Base-by-base conservation (phyloP, 2,329 filamentous ascomycete genomes). In the Cladosporium colombiae region DNA sequence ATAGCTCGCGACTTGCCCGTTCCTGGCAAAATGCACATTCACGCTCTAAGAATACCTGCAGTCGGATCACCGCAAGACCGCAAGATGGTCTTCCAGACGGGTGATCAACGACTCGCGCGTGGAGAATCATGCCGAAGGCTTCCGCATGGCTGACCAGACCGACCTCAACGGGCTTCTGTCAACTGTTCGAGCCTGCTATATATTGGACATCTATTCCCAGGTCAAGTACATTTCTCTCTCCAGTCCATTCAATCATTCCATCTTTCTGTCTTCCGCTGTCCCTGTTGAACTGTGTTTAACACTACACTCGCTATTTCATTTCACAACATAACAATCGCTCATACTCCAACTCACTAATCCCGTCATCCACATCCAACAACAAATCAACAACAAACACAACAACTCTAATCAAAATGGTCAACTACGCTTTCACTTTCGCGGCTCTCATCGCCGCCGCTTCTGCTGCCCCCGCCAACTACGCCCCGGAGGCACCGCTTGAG, bases 401-500 rank as follows among this genome's bases (percentile, higher is more conserved):
- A 23, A 49, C 33, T n/a, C 35, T 46, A 62, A 62, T 56, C 61
- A 63, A 27, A 63, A 63, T 63, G 61, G 61, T 63, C n/a, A 44
- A 44, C 61, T 55, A 63, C 49, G 61, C 61, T 18, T 55, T 44
- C 33, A 56, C 61, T 63, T n/a, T 63, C 37, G 61, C 61, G 50
- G 61, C 61, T 33, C 61, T 63, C 33, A 35, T 46, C 25, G 61
- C 61, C 18, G 49, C 27, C n/a, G 61, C 61, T 7, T 35, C 61
- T 25, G 61, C 61, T 46, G 61, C 61, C 23, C 61, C 61, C 16
- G 25, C 61, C 35, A 52, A 49, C 27, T 49, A 49, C 49, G 31
- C 46, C 60, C 55, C 27, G 23, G 52, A 56, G 52, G 29, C 37
- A n/a, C 55, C 44, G 49, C 37, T 58, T 29, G 62, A 59, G 62